Base-by-base conservation (phyloP, 352 stramenopile species). In the Globisporangium lucens region DNA sequence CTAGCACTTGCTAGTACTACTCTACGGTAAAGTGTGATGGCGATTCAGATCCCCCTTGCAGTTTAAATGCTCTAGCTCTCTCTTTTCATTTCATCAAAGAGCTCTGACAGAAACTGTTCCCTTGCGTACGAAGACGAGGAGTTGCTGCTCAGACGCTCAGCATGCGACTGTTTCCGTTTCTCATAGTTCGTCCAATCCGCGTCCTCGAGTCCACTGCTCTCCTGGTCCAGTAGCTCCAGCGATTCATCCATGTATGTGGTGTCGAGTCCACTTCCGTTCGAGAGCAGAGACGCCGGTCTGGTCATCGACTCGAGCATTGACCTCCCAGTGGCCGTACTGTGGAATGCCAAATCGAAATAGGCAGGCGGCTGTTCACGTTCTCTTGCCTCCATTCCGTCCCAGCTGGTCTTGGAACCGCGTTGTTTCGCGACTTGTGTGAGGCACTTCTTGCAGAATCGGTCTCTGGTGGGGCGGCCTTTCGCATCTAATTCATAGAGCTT, bases 401-500 rank as follows among this genome's bases (percentile, higher is more conserved):
- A 62, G 13, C n/a, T 29, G 56, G 53, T 62, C 56, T 51, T 62
- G 35, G 56, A 62, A 12, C 56, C 35, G 35, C 56, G 56, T 35
- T 62, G 56, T 20, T 17, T 35, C 12, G 35, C 35, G 8, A 70
- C 75, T 56, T 43, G 68, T 59, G 76, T 75, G 58, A 83, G 56
- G 33, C 76, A 83, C 33, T 69, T 24, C 47, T 76, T 79, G 55
- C 78, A 86, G 59, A 86, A 86, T 2, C 76, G 76, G 6, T 80
- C 71, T 30, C 71, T 72, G 24, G 78, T 69, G n/a, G 74, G 71
- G 12, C 72, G 65, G 0, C 74, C 72, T 29, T 55, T 75, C 35
- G 75, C 75, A 53, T 83, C 76, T 27, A 83, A 63, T 61, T 79
- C 69, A 56, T 82, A 86, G 27, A 86, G 69, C 38, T 75, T 80